Evolutionary conservation across 2,329 filamentous ascomycete genomes (phyloP), one percentile per base, ranked within the genome.

Genomic region (Nemania sp.): DNA sequence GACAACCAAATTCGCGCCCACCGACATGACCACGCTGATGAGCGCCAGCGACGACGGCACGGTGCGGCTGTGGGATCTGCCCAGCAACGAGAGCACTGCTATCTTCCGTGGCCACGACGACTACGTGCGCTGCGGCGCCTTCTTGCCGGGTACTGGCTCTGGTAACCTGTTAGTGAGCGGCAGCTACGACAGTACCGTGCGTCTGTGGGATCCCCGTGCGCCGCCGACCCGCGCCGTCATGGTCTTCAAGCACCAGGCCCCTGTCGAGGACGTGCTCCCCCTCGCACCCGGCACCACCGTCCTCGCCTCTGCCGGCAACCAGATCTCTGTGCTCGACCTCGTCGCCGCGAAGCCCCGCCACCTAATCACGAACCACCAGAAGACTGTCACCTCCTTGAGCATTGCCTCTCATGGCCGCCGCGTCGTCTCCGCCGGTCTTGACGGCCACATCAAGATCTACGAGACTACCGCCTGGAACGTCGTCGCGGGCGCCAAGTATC

Each of bases 371-470:
- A 97, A 95, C 70, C 94, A 99, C 73, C 94, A 99, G 70, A 99
- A 97, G 83, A 96, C 94, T 0, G 92, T 99, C 56, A 97, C 94
- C 0, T 86, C 89, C 6, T 80, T 99, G 49, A 86, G 88, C 46
- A 77, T 95, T 28, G 92, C 91, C 6, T 92, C 90, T 39, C 84
- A 89, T 62, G 90, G 89, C 41, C 84, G 84, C 45, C 84, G 94
- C 45, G 80, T 99, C 52, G 82, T 99, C 49, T 92, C 88, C 61
- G 94, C 91, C 72, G 91, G 88, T 17, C 80, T 99, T 40, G 94
- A 99, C 71, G 95, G 94, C 8, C 94, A 97, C 73, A 86, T 97
- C 75, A 99, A 99, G 75, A 85, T 99, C 33, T 97, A 96, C 66
- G 93, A 97, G 74, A 97, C 92, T 1, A 86, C 86, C 1, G 87